Evolutionary conservation across 176 grass and related monocot species (phyloP), one percentile per base, ranked within the genome.

Genomic region (Ananas comosus): DNA sequence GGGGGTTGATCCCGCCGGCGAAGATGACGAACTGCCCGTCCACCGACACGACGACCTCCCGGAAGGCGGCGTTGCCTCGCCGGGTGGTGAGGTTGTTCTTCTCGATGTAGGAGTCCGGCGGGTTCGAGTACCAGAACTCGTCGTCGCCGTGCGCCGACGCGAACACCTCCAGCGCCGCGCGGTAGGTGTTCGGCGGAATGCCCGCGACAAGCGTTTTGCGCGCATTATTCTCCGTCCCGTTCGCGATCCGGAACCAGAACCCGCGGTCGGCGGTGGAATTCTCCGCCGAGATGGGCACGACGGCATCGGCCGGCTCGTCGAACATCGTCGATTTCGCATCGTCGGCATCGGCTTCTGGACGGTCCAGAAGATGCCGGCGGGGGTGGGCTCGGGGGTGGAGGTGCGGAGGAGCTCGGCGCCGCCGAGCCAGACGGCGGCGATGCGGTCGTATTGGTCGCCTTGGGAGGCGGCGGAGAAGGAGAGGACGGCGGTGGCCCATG

Each of bases 61-160:
- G 86, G 78, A 90, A 97, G 10, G 89, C 76, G 4, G 70, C 93
- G 64, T 97, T 92, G 51, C 93, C 86, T 71, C 89, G 71, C 65
- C 27, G 24, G 12, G 81, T 97, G 6, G 74, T 85, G 28, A 97
- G 89, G 71, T 97, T 88, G 83, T 97, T 97, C 51, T 72, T 74
- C 47, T 74, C 23, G 69, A 97, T 87, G 86, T 97, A 97, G 50
- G 79, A 24, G 72, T 92, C 82, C 14, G 93, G 89, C 42, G 93
- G 89, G 71, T 97, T 97, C 27, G 86, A 89, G 82, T 97, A 92
- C 89, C 93, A 97, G 81, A 90, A 92, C 76, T 92, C 93, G 67
- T 97, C 93, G 49, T 92, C 75, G 17, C 74, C 71, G 76, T 97
- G 93, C 12, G 76, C 85, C 61, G 93, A 97, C 51, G 92, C 89